Conservation (phyloP, 108 stramenopile species). For the Fragilaria crotonensis region DNA sequence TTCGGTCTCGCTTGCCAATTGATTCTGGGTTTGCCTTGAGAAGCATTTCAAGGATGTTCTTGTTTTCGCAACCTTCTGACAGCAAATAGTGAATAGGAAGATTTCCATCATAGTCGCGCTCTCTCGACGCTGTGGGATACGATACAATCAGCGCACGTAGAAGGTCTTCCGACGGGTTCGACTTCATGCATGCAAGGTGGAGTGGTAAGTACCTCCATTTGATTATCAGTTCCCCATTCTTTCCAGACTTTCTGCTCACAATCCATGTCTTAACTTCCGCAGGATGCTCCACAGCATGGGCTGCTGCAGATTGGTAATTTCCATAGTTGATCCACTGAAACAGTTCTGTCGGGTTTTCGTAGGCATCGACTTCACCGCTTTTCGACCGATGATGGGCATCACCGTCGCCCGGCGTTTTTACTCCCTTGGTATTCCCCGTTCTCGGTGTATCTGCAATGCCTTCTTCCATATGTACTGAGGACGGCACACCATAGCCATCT, state of each 20-base stretch:
- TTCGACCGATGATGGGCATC: too few species aligned
- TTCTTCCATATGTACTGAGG: too few species aligned
- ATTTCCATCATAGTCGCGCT: constrained; percentile 36
- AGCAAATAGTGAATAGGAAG: constrained; percentile 38
- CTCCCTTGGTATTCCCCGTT: too few species aligned
- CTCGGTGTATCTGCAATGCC: too few species aligned
- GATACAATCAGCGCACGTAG: constrained; percentile 18
- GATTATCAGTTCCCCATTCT: too few species aligned
- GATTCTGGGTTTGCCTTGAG: constrained; percentile 22
- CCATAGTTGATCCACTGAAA: constrained; percentile 40
- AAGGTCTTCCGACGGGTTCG: constrained; percentile 23
- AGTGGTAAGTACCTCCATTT: constrained; percentile 43
- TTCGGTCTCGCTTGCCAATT: constrained; percentile 16
- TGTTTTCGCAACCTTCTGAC: constrained; percentile 35
- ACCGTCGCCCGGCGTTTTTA: too few species aligned
- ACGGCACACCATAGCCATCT: too few species aligned
- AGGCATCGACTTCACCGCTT: constrained; percentile 28
- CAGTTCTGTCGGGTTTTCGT: constrained; percentile 33
- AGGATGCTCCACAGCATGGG: constrained; percentile 11
- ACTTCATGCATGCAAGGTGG: constrained; percentile 38
- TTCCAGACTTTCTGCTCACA: constrained; percentile 12
- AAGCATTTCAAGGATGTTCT: constrained; percentile 20
- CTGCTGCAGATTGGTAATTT: constrained; percentile 29
- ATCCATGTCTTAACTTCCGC: constrained; percentile 35
- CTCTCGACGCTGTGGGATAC: constrained; percentile 28